phyloP scores from a whole-genome alignment of 129 eudicot species.

The Artemisia annua region DNA sequence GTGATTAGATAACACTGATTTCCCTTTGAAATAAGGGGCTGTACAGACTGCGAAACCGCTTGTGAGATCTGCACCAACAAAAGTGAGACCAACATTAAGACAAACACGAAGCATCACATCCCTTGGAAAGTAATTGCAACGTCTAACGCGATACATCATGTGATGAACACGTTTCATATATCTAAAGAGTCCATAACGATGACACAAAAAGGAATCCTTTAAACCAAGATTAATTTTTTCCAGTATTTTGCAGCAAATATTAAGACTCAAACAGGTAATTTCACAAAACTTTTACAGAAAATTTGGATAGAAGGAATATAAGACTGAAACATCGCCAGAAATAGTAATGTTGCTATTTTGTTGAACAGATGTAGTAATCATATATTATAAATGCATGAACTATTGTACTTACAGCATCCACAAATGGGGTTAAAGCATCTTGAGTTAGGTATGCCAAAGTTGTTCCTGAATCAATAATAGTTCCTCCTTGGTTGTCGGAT shows the following conservation, averaged over 20 bases:
- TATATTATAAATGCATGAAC: background rate
- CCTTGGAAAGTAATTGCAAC: no score
- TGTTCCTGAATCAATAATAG: conserved; percentile 97
- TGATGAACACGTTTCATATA: background rate
- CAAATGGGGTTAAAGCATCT: conserved; percentile 78
- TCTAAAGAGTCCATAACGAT: background rate
- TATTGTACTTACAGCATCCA: conserved; percentile 61
- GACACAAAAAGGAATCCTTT: background rate
- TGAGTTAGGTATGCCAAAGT: conserved; percentile 91
- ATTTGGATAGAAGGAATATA: background rate
- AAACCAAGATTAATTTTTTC: background rate
- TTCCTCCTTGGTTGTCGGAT: conserved; percentile 75
- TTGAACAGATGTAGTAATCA: background rate
- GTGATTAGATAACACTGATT: conserved; percentile 68
- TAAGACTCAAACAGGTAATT: background rate
- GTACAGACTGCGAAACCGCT: conserved; percentile 59
- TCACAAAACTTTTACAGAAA: background rate
- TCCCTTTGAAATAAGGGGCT: conserved; percentile 71
- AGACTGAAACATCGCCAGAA: background rate
- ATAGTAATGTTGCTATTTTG: background rate
- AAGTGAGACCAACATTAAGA: conserved; percentile 8
- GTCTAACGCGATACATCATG: no score
- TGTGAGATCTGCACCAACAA: conserved; percentile 58
- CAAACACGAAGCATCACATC: background rate
- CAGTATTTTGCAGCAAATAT: background rate